Evolutionary conservation across 345 rosid genomes (phyloP), one percentile per base, ranked within the genome.

Genomic region (Crucihimalaya himalaica): DNA sequence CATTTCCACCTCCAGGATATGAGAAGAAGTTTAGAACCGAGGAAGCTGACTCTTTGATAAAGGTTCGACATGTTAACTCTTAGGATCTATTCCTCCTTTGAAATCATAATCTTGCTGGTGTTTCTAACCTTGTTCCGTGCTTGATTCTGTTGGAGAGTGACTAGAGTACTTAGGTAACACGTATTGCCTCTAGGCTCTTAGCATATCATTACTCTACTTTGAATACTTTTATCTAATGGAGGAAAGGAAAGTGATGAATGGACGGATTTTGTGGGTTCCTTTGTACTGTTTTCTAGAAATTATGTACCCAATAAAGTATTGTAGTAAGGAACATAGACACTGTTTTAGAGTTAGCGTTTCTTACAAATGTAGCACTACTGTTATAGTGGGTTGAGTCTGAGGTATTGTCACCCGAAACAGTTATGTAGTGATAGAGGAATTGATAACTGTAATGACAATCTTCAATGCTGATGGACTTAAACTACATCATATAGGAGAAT

Each of bases 1-100:
- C 98, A 10, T 92, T 95, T 77, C 97, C 97, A 19, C 99, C 98
- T 19, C 94, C 97, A 45, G 99, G 99, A 83, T 95, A 92, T 83
- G 94, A 83, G 83, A 90, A 87, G 93, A 87, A 90, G 89, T 74
- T 84, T 73, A 80, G 79, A 64, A 73, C 79, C 45, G 85, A 86
- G 27, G 87, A 80, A 34, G 48, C 78, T 9, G 94, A 86, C 85
- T 63, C 84, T 31, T 81, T 88, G 46, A 78, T 82, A 68, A 89
- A 92, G 99, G 99, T 95, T 45, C 79, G 67, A 63, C 64, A 79
- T 80, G 83, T 80, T 81, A 79, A 75, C 83, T 84, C 78, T 79
- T 85, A 75, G 85, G 85, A 72, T 75, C 81, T 75, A 79, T 74
- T 63, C 25, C 19, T 69, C 40, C 52, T 76, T 46, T 76, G 8